These are phyloP conservation scores for Isatis tinctoria DNA, from an alignment of 345 rosid genomes.

Conservation along the genomic window DNA sequence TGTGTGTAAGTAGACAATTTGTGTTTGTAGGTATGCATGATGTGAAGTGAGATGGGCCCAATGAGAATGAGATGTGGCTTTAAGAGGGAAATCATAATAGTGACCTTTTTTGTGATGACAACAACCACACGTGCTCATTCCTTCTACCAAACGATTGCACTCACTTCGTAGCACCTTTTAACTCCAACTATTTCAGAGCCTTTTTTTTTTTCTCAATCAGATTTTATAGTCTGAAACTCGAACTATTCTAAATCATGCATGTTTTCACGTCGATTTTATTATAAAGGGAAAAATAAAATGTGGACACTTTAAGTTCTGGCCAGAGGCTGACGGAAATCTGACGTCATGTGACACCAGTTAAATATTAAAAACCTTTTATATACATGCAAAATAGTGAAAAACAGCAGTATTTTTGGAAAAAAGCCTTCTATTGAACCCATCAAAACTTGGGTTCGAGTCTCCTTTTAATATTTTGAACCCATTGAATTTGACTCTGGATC, in stretches of 20 bases:
- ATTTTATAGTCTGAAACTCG: background rate
- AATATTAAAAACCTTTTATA: no score
- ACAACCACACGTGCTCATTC: constrained; percentile 36
- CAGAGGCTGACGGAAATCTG: no score
- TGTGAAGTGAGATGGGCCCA: constrained; percentile 28
- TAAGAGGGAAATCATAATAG: constrained; percentile 26
- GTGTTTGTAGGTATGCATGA: constrained; percentile 28
- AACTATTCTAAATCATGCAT: background rate
- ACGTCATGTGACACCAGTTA: no score
- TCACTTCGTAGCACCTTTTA: constrained; percentile 12
- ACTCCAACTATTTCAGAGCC: constrained; percentile 15
- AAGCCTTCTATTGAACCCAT: no score
- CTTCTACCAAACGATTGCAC: constrained; percentile 22
- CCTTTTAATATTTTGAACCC: no score
- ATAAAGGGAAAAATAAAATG: background rate
- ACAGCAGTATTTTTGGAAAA: no score
- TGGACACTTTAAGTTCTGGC: background rate
- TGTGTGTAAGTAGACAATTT: constrained; percentile 13
- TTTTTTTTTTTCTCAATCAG: background rate
- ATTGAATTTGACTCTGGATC: no score
- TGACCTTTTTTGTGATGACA: constrained; percentile 23
- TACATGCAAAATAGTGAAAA: no score
- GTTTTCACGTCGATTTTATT: background rate
- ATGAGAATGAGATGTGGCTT: constrained; percentile 18
- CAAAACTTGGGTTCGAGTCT: no score